These are phyloP conservation scores for Colletotrichum orchidophilum DNA, from an alignment of 2,329 filamentous ascomycete genomes.

Conservation along the genomic window DNA sequence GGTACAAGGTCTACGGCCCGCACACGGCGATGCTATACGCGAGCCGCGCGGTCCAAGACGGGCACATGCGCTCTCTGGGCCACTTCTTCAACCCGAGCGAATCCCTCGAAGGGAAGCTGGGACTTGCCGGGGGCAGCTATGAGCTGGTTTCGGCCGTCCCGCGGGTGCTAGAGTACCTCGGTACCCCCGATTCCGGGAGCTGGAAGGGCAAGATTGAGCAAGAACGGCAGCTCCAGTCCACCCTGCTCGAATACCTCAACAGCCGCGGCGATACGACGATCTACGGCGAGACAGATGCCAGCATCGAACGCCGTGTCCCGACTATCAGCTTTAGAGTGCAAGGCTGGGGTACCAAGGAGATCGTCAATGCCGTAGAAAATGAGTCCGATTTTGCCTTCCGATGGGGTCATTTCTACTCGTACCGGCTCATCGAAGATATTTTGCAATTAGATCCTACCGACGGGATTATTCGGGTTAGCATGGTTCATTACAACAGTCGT, in stretches of 20 bases:
- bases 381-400: conserved; percentile 68
- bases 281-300: conserved; percentile 62
- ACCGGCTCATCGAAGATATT: conserved; percentile 68
- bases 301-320: conserved; percentile 63
- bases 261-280: conserved; percentile 63
- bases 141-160: conserved; percentile 74
- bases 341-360: conserved; percentile 62
- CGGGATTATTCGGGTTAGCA: conserved; percentile 74
- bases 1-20: conserved; percentile 86
- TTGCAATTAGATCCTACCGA: conserved; percentile 63
- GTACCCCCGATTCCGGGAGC: conserved; percentile 43
- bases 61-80: conserved; percentile 61
- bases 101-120: conserved; percentile 73
- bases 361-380: conserved; percentile 71
- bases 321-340: conserved; percentile 74
- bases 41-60: conserved; percentile 61
- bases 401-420: conserved; percentile 76
- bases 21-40: conserved; percentile 79
- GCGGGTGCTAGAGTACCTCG: conserved; percentile 69
- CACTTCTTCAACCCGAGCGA: conserved; percentile 74
- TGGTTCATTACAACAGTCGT: conserved; percentile 79
- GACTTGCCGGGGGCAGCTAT: conserved; percentile 75
- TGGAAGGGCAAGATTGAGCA: conserved; percentile 66
- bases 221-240: conserved; percentile 67
- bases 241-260: conserved; percentile 68